A percentile compares a stretch with the other conserved stretches of the same genome.
phyloP scores from a whole-genome alignment of 768 basidiomycete genomes.

The Lentinula boryana region DNA sequence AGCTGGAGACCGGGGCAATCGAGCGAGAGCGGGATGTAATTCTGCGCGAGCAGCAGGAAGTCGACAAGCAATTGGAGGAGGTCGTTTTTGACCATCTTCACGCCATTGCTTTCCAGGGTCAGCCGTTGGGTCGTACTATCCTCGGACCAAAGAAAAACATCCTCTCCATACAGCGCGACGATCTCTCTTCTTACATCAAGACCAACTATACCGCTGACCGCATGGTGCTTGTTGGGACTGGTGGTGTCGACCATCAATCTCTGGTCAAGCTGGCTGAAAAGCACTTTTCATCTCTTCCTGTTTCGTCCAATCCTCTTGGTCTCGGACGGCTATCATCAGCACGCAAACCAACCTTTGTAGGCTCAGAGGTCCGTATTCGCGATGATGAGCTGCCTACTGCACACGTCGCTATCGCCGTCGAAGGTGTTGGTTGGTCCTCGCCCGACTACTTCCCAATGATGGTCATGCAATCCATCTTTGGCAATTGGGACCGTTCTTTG shows the following conservation, averaged over 20 bases:
- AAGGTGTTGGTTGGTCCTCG: slow-evolving; percentile 96
- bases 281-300: slow-evolving; percentile 86
- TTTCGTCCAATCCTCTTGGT: slow-evolving; percentile 82
- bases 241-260: slow-evolving; percentile 87
- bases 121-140: slow-evolving; percentile 94
- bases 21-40: slow-evolving; percentile 97
- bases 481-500: slow-evolving; percentile 98
- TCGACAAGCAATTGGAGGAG: slow-evolving; percentile 97
- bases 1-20: slow-evolving; percentile 80
- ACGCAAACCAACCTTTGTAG: slow-evolving; percentile 77
- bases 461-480: slow-evolving; percentile 95
- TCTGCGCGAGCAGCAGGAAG: slow-evolving; percentile 95
- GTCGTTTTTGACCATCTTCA: slow-evolving; percentile 99
- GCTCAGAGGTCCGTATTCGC: slow-evolving; percentile 92
- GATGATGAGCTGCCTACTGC: slow-evolving; percentile 88
- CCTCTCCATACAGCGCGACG: slow-evolving; percentile 87
- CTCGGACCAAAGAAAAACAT: slow-evolving; percentile 97
- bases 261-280: slow-evolving; percentile 94
- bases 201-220: slow-evolving; percentile 98
- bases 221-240: slow-evolving; percentile 97
- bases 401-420: slow-evolving; percentile 94
- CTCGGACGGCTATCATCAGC: slow-evolving; percentile 71
- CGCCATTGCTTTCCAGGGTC: slow-evolving; percentile 96
- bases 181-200: slow-evolving; percentile 87
- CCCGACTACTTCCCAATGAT: slow-evolving; percentile 99